Conservation (phyloP, 768 basidiomycete genomes). For the Epithele typhae region DNA sequence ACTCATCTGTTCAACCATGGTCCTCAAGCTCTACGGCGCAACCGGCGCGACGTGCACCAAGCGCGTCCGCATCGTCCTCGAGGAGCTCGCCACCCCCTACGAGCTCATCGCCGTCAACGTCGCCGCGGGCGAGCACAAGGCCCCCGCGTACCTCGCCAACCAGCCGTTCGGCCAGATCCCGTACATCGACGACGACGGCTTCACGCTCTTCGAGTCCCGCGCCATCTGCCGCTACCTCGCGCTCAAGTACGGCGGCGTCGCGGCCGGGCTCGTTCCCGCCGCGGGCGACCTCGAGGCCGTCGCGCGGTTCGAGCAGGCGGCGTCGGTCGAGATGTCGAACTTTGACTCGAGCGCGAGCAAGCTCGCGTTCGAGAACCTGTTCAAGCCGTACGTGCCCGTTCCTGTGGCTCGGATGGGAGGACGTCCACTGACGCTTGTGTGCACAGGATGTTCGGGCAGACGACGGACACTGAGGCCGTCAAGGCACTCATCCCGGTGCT, state of each 20-base stretch:
- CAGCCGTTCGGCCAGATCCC: no score
- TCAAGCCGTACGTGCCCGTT: conserved; percentile 39
- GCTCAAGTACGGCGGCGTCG: no score
- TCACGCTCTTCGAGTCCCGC: no score
- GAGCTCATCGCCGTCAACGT: conserved; percentile 42
- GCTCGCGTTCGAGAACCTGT: conserved; percentile 42
- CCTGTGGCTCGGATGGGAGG: background rate
- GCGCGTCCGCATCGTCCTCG: conserved; percentile 45
- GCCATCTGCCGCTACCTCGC: no score
- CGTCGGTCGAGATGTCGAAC: conserved; percentile 40
- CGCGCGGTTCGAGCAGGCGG: no score
- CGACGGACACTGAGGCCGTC: conserved; percentile 31
- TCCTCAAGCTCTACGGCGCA: conserved; percentile 32
- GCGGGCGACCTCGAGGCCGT: no score
- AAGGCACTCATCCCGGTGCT: conserved; percentile 26
- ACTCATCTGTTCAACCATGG: no score
- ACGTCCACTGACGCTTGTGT: background rate
- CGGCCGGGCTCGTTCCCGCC: conserved; percentile 48
- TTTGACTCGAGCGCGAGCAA: no score
- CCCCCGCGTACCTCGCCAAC: no score
- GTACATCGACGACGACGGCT: no score
- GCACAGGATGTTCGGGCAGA: conserved; percentile 19
- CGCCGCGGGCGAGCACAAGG: no score
- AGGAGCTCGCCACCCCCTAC: conserved; percentile 49
- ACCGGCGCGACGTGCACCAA: conserved; percentile 42